A percentile compares a stretch with the other conserved stretches of the same genome.
phyloP scores from a whole-genome alignment of 1,284 basidiomycete genomes.

The Pascua guehoae region DNA sequence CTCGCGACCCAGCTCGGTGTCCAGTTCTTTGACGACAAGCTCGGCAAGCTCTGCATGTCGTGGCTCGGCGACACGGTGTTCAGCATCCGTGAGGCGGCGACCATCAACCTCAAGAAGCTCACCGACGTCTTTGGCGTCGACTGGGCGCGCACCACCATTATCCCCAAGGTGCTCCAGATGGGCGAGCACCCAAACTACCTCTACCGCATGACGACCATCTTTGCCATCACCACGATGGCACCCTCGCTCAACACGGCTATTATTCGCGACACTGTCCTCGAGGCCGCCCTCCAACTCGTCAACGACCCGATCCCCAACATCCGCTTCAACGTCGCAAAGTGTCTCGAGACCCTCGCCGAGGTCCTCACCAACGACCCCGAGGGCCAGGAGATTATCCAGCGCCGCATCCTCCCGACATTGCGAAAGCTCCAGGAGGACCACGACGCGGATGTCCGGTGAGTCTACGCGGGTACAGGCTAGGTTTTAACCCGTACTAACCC shows the following conservation, averaged over 20 bases:
- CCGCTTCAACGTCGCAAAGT: constrained; percentile 97
- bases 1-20: constrained; percentile 96
- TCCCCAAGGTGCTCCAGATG: constrained; percentile 98
- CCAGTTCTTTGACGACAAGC: constrained; percentile 95
- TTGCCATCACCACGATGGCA: constrained; percentile 97
- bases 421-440: constrained; percentile 83
- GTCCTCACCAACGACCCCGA: constrained; percentile 65
- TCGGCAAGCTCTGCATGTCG: constrained; percentile 96
- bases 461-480: background rate
- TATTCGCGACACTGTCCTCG: constrained; percentile 79
- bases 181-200: constrained; percentile 95
- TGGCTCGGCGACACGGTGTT: constrained; percentile 99
- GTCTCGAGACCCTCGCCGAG: constrained; percentile 76
- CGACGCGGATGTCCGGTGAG: constrained; percentile 89
- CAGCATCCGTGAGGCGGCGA: constrained; percentile 96
- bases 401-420: constrained; percentile 74
- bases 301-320: constrained; percentile 97
- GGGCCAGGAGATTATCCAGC: constrained; percentile 68
- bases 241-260: constrained; percentile 86
- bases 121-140: constrained; percentile 99
- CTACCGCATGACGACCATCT: constrained; percentile 98
- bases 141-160: constrained; percentile 91
- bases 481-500: background rate
- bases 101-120: constrained; percentile 92
- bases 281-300: constrained; percentile 77